Conservation (phyloP, 2,329 filamentous ascomycete genomes). For the Fusarium verticillioides region DNA sequence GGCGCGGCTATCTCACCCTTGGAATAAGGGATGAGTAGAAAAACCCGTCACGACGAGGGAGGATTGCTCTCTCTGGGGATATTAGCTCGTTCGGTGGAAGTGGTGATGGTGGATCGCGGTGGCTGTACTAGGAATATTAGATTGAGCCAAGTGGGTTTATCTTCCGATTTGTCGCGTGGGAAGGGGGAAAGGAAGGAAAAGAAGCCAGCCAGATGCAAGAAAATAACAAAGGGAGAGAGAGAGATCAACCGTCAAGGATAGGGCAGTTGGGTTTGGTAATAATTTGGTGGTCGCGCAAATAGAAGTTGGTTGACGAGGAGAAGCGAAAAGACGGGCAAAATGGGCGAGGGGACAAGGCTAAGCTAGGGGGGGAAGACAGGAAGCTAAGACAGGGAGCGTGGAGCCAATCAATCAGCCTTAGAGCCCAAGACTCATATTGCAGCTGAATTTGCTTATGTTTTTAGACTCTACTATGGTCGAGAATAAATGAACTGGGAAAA, state of each 20-base stretch:
- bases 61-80: constrained; percentile 3
- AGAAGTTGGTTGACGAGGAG: constrained; percentile 26
- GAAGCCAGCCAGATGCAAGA: background rate
- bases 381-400: constrained; percentile 8
- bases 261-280: background rate
- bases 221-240: background rate
- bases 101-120: constrained; percentile 31
- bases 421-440: constrained; percentile 5
- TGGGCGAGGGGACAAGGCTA: constrained; percentile 16
- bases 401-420: constrained; percentile 21
- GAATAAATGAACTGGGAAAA: background rate
- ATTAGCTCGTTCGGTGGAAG: constrained; percentile 24
- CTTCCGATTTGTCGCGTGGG: background rate
- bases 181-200: constrained; percentile 1
- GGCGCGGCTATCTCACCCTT: constrained; percentile 6
- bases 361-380: background rate
- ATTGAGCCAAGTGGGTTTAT: constrained; percentile 17
- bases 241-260: constrained; percentile 1
- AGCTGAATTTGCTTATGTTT: background rate
- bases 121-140: constrained; percentile 21
- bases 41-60: background rate
- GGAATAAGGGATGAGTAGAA: constrained; percentile 10
- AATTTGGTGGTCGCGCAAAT: constrained; percentile 21
- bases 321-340: constrained; percentile 6
- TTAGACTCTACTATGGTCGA: background rate